Percentiles rank a stretch among this genome's conserved stretches.
These are phyloP conservation scores for Amanita exitialis DNA, from an alignment of 768 basidiomycete genomes.

Conservation along the genomic window DNA sequence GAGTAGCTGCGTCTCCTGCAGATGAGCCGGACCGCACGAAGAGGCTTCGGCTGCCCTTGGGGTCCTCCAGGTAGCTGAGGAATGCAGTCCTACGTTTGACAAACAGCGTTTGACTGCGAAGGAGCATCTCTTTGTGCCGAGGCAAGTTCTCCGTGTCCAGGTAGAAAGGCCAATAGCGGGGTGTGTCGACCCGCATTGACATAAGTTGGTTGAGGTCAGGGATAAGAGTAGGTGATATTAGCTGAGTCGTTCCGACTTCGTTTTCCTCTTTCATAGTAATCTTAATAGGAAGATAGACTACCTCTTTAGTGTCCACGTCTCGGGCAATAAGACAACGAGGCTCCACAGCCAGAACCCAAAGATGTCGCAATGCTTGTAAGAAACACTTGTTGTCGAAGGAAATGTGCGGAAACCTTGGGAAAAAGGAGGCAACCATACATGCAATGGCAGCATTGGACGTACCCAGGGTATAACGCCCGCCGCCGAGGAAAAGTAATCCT, in stretches of 20 bases:
- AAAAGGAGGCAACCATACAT: conserved; percentile 83
- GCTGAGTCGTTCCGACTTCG: conserved; percentile 54
- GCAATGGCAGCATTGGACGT: conserved; percentile 90
- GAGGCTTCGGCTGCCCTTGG: conserved; percentile 84
- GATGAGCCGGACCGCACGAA: conserved; percentile 84
- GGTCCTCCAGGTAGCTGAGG: conserved; percentile 89
- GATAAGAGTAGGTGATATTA: conserved; percentile 89
- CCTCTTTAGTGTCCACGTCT: conserved; percentile 86
- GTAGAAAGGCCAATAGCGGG: conserved; percentile 91
- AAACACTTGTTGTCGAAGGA: conserved; percentile 86
- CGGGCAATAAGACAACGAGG: conserved; percentile 87
- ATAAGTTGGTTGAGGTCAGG: conserved; percentile 77
- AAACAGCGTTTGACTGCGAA: conserved; percentile 74
- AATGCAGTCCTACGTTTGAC: conserved; percentile 92
- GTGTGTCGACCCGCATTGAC: conserved; percentile 84
- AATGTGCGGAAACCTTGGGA: conserved; percentile 73
- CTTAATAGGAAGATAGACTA: conserved; percentile 89
- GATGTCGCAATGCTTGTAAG: conserved; percentile 85
- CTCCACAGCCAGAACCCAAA: conserved; percentile 95
- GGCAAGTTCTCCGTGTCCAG: conserved; percentile 65
- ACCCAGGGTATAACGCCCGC: conserved; percentile 86
- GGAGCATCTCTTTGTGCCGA: conserved; percentile 56
- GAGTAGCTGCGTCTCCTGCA: conserved; percentile 71
- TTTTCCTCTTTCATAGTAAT: conserved; percentile 65
- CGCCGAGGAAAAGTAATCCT: conserved; percentile 88